These are phyloP conservation scores for Corymbia maculata DNA, from an alignment of 345 rosid genomes.

Conservation along the genomic window DNA sequence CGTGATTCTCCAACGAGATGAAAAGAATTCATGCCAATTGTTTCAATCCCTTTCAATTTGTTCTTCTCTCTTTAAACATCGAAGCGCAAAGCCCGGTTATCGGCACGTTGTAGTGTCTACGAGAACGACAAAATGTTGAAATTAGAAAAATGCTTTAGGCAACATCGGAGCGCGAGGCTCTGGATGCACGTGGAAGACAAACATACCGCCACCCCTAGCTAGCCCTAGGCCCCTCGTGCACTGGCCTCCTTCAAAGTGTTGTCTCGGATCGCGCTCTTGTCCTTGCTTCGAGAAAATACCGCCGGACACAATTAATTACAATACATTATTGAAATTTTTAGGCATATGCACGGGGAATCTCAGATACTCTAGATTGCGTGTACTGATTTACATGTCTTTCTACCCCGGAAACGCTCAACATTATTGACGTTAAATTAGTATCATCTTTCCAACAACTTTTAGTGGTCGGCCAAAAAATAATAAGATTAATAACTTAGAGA, in stretches of 20 bases:
- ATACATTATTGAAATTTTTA: not conserved
- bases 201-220: not conserved
- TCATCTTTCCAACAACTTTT: not conserved
- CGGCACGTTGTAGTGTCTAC: too few species aligned
- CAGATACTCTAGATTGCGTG: not conserved
- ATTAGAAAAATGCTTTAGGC: too few species aligned
- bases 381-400: not conserved
- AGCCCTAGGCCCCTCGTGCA: not conserved
- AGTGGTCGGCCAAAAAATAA: not conserved
- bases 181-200: too few species aligned
- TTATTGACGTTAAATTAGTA: not conserved
- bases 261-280: not conserved
- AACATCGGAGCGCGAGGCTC: too few species aligned
- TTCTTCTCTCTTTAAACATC: too few species aligned
- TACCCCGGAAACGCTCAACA: not conserved
- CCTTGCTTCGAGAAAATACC: not conserved
- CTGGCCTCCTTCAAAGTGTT: not conserved
- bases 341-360: not conserved
- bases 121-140: too few species aligned
- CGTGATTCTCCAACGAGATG: too few species aligned
- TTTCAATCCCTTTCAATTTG: too few species aligned
- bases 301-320: not conserved
- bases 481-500: not conserved
- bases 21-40: too few species aligned
- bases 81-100: too few species aligned